phyloP scores from a whole-genome alignment of 306 rosid species.

The Gleditsia sinensis region DNA sequence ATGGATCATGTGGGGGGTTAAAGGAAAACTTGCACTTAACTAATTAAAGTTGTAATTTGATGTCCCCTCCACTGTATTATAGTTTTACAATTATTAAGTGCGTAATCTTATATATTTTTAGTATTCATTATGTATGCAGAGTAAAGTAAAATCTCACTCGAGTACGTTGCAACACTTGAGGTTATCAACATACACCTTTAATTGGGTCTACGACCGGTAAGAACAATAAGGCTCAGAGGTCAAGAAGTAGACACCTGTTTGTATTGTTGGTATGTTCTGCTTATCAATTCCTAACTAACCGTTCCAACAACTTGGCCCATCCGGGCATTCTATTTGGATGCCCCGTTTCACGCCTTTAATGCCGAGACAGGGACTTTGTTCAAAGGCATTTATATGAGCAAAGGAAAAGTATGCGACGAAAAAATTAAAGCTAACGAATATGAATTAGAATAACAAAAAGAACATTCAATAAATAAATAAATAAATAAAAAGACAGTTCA shows the following conservation, averaged over 20 bases:
- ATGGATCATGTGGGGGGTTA: slow-evolving; percentile 45
- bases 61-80: slow-evolving; percentile 25
- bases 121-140: not conserved
- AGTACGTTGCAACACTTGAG: slow-evolving; percentile 6
- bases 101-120: not conserved
- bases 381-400: slow-evolving; percentile 7
- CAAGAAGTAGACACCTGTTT: slow-evolving; percentile 33
- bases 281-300: slow-evolving; percentile 37
- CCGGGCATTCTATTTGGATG: slow-evolving; percentile 18
- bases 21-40: slow-evolving; percentile 38
- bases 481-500: no score
- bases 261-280: slow-evolving; percentile 15
- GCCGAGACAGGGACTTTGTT: slow-evolving; percentile 18
- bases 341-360: slow-evolving; percentile 19
- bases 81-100: slow-evolving; percentile 22
- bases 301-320: not conserved
- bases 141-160: slow-evolving; percentile 33
- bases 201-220: slow-evolving; percentile 34
- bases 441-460: slow-evolving; percentile 34
- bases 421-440: slow-evolving; percentile 12
- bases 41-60: slow-evolving; percentile 43
- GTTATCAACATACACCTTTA: not conserved
- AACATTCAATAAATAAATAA: slow-evolving; percentile 33
- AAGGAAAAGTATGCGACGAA: slow-evolving; percentile 7
- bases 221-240: slow-evolving; percentile 27